phyloP scores from a whole-genome alignment of 2,329 filamentous ascomycete genomes.

The Neonectria ditissima region DNA sequence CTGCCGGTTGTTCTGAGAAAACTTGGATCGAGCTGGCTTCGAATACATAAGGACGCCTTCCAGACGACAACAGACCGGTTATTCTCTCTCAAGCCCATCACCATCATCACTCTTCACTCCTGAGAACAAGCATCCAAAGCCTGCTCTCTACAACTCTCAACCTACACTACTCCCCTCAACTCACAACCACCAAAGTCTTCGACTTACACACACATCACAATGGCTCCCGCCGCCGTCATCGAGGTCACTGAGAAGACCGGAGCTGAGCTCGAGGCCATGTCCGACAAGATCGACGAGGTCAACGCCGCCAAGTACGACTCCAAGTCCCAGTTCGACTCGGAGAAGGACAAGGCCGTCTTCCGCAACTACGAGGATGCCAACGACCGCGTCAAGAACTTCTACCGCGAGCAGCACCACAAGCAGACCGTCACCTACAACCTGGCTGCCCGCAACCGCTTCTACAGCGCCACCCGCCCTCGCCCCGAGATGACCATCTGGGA shows the following conservation, averaged over 20 bases:
- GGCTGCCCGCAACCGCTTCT: slow-evolving; percentile 71
- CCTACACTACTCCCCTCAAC: not conserved
- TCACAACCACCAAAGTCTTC: slow-evolving; percentile 9
- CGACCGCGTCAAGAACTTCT: slow-evolving; percentile 88
- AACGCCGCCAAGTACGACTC: slow-evolving; percentile 64
- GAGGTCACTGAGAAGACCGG: slow-evolving; percentile 42
- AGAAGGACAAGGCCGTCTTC: slow-evolving; percentile 84
- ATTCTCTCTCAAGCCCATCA: slow-evolving; percentile 21
- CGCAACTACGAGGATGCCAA: slow-evolving; percentile 86
- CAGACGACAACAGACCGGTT: slow-evolving; percentile 13
- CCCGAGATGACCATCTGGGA: slow-evolving; percentile 89
- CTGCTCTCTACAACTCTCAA: slow-evolving; percentile 4
- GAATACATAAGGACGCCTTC: slow-evolving; percentile 24
- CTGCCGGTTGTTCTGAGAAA: slow-evolving; percentile 29
- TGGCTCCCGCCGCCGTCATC: slow-evolving; percentile 42
- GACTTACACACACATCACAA: slow-evolving; percentile 40
- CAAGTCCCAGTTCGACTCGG: slow-evolving; percentile 74
- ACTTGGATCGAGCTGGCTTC: slow-evolving; percentile 11
- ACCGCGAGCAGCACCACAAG: slow-evolving; percentile 77
- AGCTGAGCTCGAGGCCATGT: slow-evolving; percentile 59
- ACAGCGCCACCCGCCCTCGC: slow-evolving; percentile 69
- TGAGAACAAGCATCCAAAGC: slow-evolving; percentile 1
- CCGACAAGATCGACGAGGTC: slow-evolving; percentile 63
- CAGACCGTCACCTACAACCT: slow-evolving; percentile 89
- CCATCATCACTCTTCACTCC: slow-evolving; percentile 29